A percentile compares a stretch with the other conserved stretches of the same genome.
These are phyloP conservation scores for Clarireedia monteithiana DNA, from an alignment of 2,329 filamentous ascomycete genomes.

Conservation along the genomic window DNA sequence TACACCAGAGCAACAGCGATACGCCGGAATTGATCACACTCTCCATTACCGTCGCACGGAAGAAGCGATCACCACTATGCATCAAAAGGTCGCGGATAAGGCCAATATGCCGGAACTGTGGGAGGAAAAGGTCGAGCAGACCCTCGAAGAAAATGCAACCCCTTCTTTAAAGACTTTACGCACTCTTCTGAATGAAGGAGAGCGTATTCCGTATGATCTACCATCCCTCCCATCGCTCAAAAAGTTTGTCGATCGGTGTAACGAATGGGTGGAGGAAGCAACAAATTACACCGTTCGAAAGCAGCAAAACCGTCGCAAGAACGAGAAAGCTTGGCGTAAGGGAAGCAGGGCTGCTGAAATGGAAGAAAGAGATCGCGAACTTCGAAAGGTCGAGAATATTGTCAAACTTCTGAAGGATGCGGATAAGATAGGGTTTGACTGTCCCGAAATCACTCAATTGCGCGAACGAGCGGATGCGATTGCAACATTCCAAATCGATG, in stretches of 20 bases:
- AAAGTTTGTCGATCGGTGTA: conserved; percentile 90
- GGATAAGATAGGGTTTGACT: conserved; percentile 85
- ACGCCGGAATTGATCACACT: conserved; percentile 60
- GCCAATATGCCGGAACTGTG: conserved; percentile 78
- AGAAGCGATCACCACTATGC: conserved; percentile 56
- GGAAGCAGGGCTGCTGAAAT: conserved; percentile 69
- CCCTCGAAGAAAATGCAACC: conserved; percentile 74
- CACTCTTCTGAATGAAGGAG: conserved; percentile 80
- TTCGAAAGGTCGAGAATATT: conserved; percentile 84
- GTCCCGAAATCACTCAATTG: conserved; percentile 78
- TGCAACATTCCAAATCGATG: conserved; percentile 73
- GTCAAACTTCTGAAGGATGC: conserved; percentile 76
- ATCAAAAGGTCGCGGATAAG: conserved; percentile 77
- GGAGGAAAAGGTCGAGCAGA: conserved; percentile 81
- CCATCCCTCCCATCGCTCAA: conserved; percentile 74
- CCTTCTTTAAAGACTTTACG: conserved; percentile 83
- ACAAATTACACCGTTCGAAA: conserved; percentile 95
- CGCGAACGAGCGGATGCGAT: conserved; percentile 82
- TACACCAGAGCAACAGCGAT: conserved; percentile 56
- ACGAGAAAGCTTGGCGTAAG: conserved; percentile 77
- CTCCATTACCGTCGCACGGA: conserved; percentile 72
- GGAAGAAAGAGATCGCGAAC: conserved; percentile 76
- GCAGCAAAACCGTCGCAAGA: conserved; percentile 94
- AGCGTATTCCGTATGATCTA: conserved; percentile 88
- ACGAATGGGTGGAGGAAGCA: conserved; percentile 96